Evolutionary conservation across 1,284 basidiomycete species (phyloP).

Genomic region (Phaffia rhodozyma): DNA sequence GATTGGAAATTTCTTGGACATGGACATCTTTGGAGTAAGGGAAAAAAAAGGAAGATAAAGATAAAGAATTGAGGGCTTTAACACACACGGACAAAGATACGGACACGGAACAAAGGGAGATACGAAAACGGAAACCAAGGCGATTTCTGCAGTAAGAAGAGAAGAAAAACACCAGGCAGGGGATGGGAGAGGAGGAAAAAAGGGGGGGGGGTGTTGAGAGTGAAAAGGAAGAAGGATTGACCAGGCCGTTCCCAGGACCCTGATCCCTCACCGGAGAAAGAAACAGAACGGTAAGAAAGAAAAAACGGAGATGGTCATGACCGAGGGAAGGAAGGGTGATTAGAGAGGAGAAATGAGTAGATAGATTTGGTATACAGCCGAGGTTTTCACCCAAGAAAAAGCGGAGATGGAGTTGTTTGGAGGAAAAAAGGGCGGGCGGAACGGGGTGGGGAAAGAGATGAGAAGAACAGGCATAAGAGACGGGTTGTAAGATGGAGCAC

Average conservation of each 20-base stretch:
- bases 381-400: neutral
- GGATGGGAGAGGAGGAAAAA: too few species aligned
- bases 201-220: neutral
- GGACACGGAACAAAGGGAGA: slow-evolving; percentile 16
- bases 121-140: neutral
- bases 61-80: slow-evolving; percentile 22
- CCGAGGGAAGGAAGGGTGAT: neutral
- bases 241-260: neutral
- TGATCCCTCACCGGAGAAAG: neutral
- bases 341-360: neutral
- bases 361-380: neutral
- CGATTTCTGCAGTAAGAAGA: neutral
- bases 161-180: neutral
- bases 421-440: neutral
- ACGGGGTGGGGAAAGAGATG: slow-evolving; percentile 8
- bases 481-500: too few species aligned
- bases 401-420: neutral
- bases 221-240: neutral
- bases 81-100: slow-evolving; percentile 10
- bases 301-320: neutral
- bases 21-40: slow-evolving; percentile 22
- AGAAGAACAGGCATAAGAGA: too few species aligned
- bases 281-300: neutral
- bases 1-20: neutral
- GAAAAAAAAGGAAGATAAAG: slow-evolving; percentile 23